A percentile compares a stretch with the other conserved stretches of the same genome.
phyloP scores from a whole-genome alignment of 306 rosid species.

The Cicer yamashitae region DNA sequence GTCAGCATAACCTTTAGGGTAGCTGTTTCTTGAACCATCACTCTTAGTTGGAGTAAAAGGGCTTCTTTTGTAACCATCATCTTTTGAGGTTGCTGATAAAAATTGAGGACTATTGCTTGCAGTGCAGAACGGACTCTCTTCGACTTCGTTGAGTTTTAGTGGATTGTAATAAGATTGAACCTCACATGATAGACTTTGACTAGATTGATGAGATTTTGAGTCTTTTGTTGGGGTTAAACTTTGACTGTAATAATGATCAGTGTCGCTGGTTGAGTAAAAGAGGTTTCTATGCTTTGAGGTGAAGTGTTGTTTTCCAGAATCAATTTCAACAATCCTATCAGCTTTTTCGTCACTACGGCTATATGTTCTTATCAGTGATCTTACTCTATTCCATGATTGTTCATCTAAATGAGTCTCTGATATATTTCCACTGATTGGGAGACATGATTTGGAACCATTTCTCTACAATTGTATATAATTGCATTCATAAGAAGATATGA shows the following conservation, averaged over 20 bases:
- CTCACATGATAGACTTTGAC: constrained; percentile 62
- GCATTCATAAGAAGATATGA: constrained; percentile 10
- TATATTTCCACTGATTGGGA: constrained; percentile 37
- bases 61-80: constrained; percentile 59
- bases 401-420: constrained; percentile 45
- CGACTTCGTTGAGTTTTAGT: constrained; percentile 51
- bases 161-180: constrained; percentile 60
- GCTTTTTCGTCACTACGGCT: constrained; percentile 56
- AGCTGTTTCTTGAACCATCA: constrained; percentile 65
- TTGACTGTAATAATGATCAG: constrained; percentile 57
- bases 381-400: constrained; percentile 52
- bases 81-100: constrained; percentile 62
- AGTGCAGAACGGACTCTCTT: constrained; percentile 69
- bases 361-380: constrained; percentile 44
- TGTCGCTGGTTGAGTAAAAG: constrained; percentile 50
- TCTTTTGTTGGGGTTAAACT: constrained; percentile 63
- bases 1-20: constrained; percentile 60
- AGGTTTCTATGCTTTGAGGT: constrained; percentile 56
- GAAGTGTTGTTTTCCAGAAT: constrained; percentile 54
- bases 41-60: constrained; percentile 78
- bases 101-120: constrained; percentile 69
- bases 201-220: constrained; percentile 60
- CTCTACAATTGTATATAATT: constrained; percentile 56
- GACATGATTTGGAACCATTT: constrained; percentile 63
- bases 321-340: constrained; percentile 65